Conservation (phyloP, 1,284 basidiomycete species). For the Tetrapyrgos nigripes region DNA sequence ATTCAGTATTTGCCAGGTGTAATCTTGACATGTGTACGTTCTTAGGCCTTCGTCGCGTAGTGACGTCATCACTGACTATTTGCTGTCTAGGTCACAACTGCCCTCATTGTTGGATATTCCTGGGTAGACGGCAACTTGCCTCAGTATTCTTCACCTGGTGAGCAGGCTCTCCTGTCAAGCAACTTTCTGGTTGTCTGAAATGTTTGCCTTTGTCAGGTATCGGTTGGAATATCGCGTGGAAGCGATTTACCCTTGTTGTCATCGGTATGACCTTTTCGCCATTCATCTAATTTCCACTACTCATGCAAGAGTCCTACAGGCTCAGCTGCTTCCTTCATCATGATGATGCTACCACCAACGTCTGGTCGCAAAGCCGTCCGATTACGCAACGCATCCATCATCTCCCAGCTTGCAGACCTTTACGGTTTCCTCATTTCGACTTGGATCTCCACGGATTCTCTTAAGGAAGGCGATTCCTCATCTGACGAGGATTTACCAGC, state of each 20-base stretch:
- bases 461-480: background rate
- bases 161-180: background rate
- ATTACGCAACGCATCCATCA: conserved; percentile 48
- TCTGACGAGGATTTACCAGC: conserved; percentile 13
- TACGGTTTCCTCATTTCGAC: conserved; percentile 51
- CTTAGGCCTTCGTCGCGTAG: too few relatives aligned
- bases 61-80: background rate
- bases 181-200: background rate
- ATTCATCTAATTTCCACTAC: background rate
- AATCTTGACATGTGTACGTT: conserved; percentile 44
- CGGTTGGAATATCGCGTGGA: conserved; percentile 62
- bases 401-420: conserved; percentile 44
- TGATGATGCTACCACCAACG: conserved; percentile 58
- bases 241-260: conserved; percentile 51
- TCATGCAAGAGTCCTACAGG: conserved; percentile 31
- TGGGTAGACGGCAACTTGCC: conserved; percentile 64
- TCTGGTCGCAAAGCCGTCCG: conserved; percentile 56
- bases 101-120: conserved; percentile 61
- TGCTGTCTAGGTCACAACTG: conserved; percentile 43
- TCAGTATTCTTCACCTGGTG: conserved; percentile 52
- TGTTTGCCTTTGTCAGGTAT: conserved; percentile 20
- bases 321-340: conserved; percentile 50
- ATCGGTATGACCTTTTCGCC: conserved; percentile 41
- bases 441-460: conserved; percentile 42
- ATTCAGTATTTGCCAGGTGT: conserved; percentile 44